phyloP scores from a whole-genome alignment of 2,329 filamentous ascomycete genomes.

The Colletotrichum plurivorum region DNA sequence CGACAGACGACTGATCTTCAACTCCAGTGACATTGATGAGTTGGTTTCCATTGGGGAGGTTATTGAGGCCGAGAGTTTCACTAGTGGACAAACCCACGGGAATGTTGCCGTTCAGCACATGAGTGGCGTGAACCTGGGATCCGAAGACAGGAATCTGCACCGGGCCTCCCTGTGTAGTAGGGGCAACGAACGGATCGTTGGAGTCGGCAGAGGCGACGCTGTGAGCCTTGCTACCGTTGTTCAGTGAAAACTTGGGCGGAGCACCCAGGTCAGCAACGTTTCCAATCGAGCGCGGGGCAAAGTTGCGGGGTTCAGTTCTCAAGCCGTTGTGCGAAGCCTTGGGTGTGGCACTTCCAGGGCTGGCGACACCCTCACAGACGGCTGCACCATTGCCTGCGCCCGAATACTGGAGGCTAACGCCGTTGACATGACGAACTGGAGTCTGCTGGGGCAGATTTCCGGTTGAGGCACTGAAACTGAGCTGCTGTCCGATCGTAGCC shows the following conservation, averaged over 20 bases:
- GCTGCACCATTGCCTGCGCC: background rate
- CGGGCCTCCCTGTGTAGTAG: background rate
- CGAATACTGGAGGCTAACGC: background rate
- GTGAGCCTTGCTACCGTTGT: background rate
- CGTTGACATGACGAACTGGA: conserved; percentile 13
- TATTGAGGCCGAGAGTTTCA: conserved; percentile 8
- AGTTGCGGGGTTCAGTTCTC: conserved; percentile 59
- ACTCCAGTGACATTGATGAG: background rate
- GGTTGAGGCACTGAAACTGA: conserved; percentile 32
- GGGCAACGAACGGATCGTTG: conserved; percentile 24
- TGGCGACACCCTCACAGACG: background rate
- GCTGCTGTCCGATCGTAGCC: conserved; percentile 12
- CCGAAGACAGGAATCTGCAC: conserved; percentile 20
- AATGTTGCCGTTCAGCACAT: conserved; percentile 22
- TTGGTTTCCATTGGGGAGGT: conserved; percentile 5
- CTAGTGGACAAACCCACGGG: conserved; percentile 1
- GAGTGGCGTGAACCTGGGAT: conserved; percentile 19
- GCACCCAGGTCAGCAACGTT: conserved; percentile 46
- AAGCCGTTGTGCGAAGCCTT: conserved; percentile 35
- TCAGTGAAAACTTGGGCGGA: conserved; percentile 56
- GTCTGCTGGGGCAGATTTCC: conserved; percentile 15
- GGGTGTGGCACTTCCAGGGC: conserved; percentile 25
- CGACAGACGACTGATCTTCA: background rate
- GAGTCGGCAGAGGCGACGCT: background rate
- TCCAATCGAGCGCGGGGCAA: conserved; percentile 53